Conservation (phyloP, 805 yeast species). For the Metschnikowia lochheadii region DNA sequence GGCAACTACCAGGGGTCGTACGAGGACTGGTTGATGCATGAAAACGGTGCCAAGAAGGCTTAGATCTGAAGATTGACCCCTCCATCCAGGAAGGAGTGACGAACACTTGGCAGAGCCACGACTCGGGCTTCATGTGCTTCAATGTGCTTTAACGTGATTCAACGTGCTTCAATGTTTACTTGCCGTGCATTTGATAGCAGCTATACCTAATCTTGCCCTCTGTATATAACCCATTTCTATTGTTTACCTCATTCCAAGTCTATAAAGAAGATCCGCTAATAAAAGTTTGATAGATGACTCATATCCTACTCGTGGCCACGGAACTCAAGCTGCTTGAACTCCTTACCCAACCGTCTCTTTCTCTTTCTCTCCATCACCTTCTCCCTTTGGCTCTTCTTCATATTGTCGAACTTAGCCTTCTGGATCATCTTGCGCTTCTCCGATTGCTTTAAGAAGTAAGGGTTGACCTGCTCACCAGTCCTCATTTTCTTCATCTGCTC, state of each 20-base stretch:
- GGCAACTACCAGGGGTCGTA: conserved; percentile 86
- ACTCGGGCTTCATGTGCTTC: not conserved
- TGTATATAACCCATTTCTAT: conserved; percentile 3
- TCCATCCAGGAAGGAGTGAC: not conserved
- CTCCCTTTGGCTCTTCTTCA: conserved; percentile 69
- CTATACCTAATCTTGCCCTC: conserved; percentile 1
- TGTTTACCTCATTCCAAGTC: conserved; percentile 2
- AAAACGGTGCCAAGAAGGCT: conserved; percentile 21
- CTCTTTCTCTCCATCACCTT: conserved; percentile 85
- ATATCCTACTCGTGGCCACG: conserved; percentile 8
- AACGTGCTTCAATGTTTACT: not conserved
- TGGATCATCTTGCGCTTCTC: conserved; percentile 73
- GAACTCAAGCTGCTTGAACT: conserved; percentile 54
- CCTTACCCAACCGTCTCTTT: conserved; percentile 79
- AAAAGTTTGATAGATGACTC: conserved; percentile 1
- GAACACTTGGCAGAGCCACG: conserved; percentile 2
- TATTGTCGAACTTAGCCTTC: conserved; percentile 69
- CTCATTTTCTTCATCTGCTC: conserved; percentile 45
- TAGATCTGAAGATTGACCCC: not conserved
- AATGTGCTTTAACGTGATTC: too few species aligned
- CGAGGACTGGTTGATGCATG: conserved; percentile 69
- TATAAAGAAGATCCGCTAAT: not conserved
- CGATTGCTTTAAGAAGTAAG: conserved; percentile 59
- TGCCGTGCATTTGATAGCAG: not conserved
- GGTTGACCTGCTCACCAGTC: conserved; percentile 46